Evolutionary conservation across 1,139 yeast genomes (phyloP).

Genomic region (Yamadazyma mexicana): DNA sequence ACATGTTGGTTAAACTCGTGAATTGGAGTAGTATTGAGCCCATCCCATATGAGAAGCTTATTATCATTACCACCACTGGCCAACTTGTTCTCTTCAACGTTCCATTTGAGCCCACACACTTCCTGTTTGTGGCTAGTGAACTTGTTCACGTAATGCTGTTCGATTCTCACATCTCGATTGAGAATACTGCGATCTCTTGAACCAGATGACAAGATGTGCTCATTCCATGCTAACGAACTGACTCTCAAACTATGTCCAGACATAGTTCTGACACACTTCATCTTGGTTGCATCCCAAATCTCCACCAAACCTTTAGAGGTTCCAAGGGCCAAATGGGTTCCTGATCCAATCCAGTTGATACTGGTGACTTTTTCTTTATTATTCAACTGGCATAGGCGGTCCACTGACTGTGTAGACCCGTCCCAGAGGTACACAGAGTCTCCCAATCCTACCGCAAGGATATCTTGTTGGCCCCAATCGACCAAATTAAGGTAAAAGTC

Average conservation of each 20-base stretch:
- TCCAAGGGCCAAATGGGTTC: constrained; percentile 92
- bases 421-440: constrained; percentile 90
- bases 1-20: constrained; percentile 78
- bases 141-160: constrained; percentile 75
- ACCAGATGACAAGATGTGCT: constrained; percentile 84
- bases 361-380: constrained; percentile 72
- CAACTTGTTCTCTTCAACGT: constrained; percentile 77
- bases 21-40: constrained; percentile 66
- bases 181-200: constrained; percentile 81
- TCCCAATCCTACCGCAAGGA: constrained; percentile 88
- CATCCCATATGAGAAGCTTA: constrained; percentile 84
- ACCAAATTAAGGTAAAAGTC: constrained; percentile 89
- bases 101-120: constrained; percentile 96
- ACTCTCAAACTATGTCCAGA: constrained; percentile 87
- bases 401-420: constrained; percentile 82
- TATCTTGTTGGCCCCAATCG: constrained; percentile 94
- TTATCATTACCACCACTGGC: constrained; percentile 97
- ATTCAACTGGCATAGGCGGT: constrained; percentile 71
- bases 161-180: constrained; percentile 88
- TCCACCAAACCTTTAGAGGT: constrained; percentile 85
- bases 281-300: constrained; percentile 91
- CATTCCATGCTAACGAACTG: constrained; percentile 91
- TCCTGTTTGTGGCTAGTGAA: constrained; percentile 85
- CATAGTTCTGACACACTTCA: constrained; percentile 85
- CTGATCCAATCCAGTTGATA: constrained; percentile 91